Evolutionary conservation across 805 yeast species (phyloP).

Genomic region (Ogataea allantospora): DNA sequence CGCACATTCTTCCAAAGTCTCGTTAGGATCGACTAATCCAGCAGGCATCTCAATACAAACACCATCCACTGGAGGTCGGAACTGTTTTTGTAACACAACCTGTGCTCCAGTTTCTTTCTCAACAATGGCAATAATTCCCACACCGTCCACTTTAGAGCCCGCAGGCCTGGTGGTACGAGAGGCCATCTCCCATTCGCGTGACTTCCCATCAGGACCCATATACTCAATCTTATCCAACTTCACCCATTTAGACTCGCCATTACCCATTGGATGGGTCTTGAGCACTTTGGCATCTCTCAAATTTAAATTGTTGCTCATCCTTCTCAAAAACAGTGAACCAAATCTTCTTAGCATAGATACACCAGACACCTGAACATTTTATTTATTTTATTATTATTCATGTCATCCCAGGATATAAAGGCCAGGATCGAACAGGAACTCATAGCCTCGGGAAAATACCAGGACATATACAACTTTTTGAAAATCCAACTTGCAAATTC

Average conservation of each 20-base stretch:
- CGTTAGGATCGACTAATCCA: conserved; percentile 85
- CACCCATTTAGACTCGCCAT: conserved; percentile 61
- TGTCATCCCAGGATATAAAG: conserved; percentile 37
- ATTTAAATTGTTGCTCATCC: conserved; percentile 10
- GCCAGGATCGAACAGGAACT: conserved; percentile 68
- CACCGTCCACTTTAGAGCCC: conserved; percentile 75
- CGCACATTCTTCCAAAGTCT: conserved; percentile 76
- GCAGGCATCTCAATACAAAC: conserved; percentile 95
- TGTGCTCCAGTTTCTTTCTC: conserved; percentile 42
- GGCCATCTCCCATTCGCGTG: conserved; percentile 89
- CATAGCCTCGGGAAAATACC: conserved; percentile 78
- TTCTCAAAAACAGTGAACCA: conserved; percentile 5
- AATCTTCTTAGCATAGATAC: conserved; percentile 8
- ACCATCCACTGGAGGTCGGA: conserved; percentile 87
- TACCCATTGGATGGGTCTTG: conserved; percentile 31
- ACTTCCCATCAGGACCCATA: conserved; percentile 65
- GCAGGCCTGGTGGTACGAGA: conserved; percentile 70
- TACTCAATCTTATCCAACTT: conserved; percentile 65
- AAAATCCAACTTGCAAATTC: conserved; percentile 65
- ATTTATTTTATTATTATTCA: conserved; percentile 1
- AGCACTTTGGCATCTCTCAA: conserved; percentile 32
- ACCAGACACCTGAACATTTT: conserved; percentile 10
- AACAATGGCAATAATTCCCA: conserved; percentile 79
- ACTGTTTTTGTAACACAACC: conserved; percentile 77
- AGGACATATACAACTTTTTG: conserved; percentile 62